Evolutionary conservation across 1,139 yeast species (phyloP), one percentile per base, ranked within the genome.

Genomic region (Kodamaea suecica): DNA sequence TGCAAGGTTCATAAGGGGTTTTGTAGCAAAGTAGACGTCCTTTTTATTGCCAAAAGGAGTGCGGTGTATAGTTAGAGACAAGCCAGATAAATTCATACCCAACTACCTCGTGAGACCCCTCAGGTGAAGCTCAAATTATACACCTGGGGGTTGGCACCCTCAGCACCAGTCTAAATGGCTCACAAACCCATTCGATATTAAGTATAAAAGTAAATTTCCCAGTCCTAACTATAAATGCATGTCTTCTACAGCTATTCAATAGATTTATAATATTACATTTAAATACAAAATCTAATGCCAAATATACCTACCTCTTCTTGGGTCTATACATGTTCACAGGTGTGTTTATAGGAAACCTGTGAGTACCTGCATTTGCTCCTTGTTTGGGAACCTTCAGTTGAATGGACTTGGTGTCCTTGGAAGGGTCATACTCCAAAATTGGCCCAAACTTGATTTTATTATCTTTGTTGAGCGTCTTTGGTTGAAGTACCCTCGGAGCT

Each of bases 351-450:
- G 69, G 65, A 34, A 63, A 62, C 17, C 59, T 45, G 34, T 61
- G 59, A 20, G 57, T 46, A 3, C 59, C 62, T n/a, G n/a, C 25
- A 38, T 44, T 11, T 17, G 11, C 19, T 44, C 46, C 15, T 50
- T 47, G 33, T 52, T 52, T 16, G 45, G 33, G 9, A 42, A 23
- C 23, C 32, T 45, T 44, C 28, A 43, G 30, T 28, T 44, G 49
- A 17, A 43, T 52, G n/a, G 43, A 33, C 25, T 43, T 45, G 7
- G 52, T 43, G 35, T 63, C 66, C 37, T 59, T 62, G 7, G 69
- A 63, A 4, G 73, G 73, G 42, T 66, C 71, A 38, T 66, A 66
- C 29, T 58, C 72, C 34, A 66, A 49, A 39, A 66, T 65, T 3
- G 72, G 73, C 15, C 70, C 70, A 45, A 66, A 66, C 24, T 57